Base-by-base conservation (phyloP, 768 basidiomycete genomes). In the Leccinum broughii region DNA sequence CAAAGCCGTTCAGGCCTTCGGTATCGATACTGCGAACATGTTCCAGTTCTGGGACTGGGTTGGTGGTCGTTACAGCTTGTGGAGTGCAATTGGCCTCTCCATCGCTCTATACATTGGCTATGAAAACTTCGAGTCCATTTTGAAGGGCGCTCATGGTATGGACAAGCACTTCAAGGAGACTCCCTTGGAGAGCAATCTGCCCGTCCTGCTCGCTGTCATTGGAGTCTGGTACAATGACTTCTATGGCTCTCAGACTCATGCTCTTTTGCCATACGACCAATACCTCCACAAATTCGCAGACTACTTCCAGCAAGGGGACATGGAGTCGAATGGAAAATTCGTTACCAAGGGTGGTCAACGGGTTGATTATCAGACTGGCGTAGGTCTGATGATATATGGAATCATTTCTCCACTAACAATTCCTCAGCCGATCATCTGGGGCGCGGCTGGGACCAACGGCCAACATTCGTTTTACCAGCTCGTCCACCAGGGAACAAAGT, bases 21-120 rank as follows among this genome's bases (percentile, higher is more conserved):
- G 97, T 46, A 99, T 99, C 70, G 81, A 89, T 51, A 75, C 87
- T 61, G 83, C 83, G 66, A 98, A 98, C 80, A 99, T 99, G 95
- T 99, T 99, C 86, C 88, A 90, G 72, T 98, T 99, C 86, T 99
- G 96, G 96, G 97, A 98, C 77, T 99, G 97, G 97, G 97, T 99
- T 64, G 97, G 97, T 63, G 97, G 97, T 28, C 86, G 96, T 63
- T 99, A 99, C 84, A 94, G 91, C 68, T 82, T 99, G 64, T 98
- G 97, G 96, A 95, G 93, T 62, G 96, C 97, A 32, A 98, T 99
- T 67, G 97, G 97, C 60, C 82, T 98, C 60, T 92, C 92, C 50
- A 98, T 99, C 76, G 91, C 92, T 41, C 80, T 98, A 54, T 89
- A 87, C 51, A 91, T 98, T 68, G 97, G 97, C 3, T 97, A 86